Evolutionary conservation across 2,329 filamentous ascomycete genomes (phyloP), one percentile per base, ranked within the genome.

Genomic region (Diaporthe batatas): DNA sequence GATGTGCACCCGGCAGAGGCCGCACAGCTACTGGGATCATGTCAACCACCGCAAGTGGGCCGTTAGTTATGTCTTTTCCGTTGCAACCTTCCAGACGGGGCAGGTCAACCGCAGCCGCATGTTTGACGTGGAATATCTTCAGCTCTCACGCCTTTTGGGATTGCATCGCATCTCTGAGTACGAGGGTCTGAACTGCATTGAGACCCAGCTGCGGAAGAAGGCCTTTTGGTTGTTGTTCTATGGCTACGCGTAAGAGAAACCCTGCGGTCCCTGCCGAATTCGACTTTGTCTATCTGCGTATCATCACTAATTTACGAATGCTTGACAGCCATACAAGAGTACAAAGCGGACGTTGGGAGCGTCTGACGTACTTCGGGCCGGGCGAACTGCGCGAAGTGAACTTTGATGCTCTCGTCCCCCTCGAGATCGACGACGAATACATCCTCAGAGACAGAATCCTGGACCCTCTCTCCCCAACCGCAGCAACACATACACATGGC

Each of bases 11-110:
- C 76, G 77, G 0, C 72, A 76, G 10, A 75, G 78, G 16, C 74
- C 74, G 0, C 58, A 71, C 7, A 73, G 64, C 29, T 79, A 79
- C 47, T 80, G 78, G 75, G 78, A 80, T 53, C 73, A 77, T 2
- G 75, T 80, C 6, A 81, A 77, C 73, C 79, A 80, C 47, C 76
- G 78, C n/a, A 82, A 83, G 57, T 82, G 81, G 77, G 78, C 81
- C 6, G 76, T 78, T 1, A 79, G 78, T 1, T 83, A 82, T 64
- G 72, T 81, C 0, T 74, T 82, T 4, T 79, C 76, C 16, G 77
- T 81, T 6, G 78, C 79, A 0, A 79, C 79, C 23, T 78, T 82
- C 59, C 81, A 83, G 49, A 79, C 80, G 0, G 81, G 82, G 0
- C 80, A 81, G 53, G 77, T 78, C 3, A 83, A 82, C 69, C 79